phyloP scores from a whole-genome alignment of 306 rosid genomes.

The Inga laurina region DNA sequence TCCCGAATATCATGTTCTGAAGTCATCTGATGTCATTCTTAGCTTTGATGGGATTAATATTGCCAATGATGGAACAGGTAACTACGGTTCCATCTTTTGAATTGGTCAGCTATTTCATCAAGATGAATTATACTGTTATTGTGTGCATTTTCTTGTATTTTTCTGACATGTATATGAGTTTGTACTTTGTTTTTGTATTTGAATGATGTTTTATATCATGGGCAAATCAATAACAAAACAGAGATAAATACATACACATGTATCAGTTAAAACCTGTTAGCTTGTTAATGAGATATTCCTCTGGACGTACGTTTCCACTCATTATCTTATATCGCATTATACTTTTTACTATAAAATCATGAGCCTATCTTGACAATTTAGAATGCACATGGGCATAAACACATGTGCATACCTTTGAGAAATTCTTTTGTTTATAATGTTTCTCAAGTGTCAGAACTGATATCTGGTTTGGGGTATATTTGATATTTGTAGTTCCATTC shows the following conservation, averaged over 20 bases:
- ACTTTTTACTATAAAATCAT: too few relatives aligned
- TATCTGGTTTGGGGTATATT: conserved; percentile 26
- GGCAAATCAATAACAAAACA: not conserved
- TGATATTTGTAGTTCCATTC: conserved; percentile 61
- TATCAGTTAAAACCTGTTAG: not conserved
- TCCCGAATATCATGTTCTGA: conserved; percentile 70
- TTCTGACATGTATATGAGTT: not conserved
- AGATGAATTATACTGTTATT: conserved; percentile 1
- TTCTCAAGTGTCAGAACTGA: conserved; percentile 15
- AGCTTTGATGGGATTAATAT: conserved; percentile 75
- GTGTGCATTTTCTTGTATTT: not conserved
- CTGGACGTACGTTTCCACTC: not conserved
- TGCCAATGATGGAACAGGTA: conserved; percentile 91
- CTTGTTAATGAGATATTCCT: not conserved
- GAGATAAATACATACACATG: not conserved
- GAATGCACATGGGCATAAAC: not conserved
- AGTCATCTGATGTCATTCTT: conserved; percentile 79
- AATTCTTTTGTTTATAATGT: conserved; percentile 1
- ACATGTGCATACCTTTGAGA: not conserved
- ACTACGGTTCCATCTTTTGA: not conserved
- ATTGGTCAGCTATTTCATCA: not conserved
- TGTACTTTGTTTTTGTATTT: not conserved
- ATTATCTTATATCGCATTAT: too few relatives aligned
- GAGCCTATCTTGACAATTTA: too few relatives aligned
- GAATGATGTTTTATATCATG: not conserved